phyloP scores from a whole-genome alignment of 139 green algal genomes.

The Coccomyxa sp. region DNA sequence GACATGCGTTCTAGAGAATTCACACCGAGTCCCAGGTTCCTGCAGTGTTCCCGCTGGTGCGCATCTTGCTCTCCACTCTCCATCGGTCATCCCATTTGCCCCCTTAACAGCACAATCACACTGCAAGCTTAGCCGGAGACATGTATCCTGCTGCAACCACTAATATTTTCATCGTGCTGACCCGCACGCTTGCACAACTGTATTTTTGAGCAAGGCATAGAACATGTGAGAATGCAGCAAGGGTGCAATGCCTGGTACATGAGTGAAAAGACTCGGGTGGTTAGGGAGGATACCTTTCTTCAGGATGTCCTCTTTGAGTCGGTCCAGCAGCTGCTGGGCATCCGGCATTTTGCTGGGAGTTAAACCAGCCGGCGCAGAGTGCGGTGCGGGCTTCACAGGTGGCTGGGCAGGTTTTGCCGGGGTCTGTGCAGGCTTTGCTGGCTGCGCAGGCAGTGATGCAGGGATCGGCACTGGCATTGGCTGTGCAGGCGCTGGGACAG shows the following conservation, averaged over 20 bases:
- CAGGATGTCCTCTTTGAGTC: slow-evolving; percentile 7
- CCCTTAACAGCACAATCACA: slow-evolving; percentile 7
- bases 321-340: slow-evolving; percentile 2
- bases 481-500: neutral
- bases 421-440: no score
- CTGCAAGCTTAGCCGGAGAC: no score
- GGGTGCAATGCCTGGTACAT: no score
- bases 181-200: no score
- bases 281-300: neutral
- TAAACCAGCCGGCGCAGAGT: neutral
- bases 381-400: neutral
- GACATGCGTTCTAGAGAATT: no score
- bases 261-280: no score
- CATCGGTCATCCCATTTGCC: slow-evolving; percentile 35
- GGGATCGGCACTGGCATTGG: neutral
- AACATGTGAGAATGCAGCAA: no score
- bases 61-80: slow-evolving; percentile 48
- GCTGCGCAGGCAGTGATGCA: no score
- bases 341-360: neutral
- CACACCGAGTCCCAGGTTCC: slow-evolving; percentile 44
- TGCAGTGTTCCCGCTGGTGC: slow-evolving; percentile 34
- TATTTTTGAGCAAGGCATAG: no score
- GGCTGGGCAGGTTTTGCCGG: no score
- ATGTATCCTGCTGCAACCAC: no score
- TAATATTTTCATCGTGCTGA: no score